Percentiles rank a stretch among this genome's conserved stretches.
phyloP scores from a whole-genome alignment of 176 grass and related monocot genomes.

The Ampelocalamus luodianensis region DNA sequence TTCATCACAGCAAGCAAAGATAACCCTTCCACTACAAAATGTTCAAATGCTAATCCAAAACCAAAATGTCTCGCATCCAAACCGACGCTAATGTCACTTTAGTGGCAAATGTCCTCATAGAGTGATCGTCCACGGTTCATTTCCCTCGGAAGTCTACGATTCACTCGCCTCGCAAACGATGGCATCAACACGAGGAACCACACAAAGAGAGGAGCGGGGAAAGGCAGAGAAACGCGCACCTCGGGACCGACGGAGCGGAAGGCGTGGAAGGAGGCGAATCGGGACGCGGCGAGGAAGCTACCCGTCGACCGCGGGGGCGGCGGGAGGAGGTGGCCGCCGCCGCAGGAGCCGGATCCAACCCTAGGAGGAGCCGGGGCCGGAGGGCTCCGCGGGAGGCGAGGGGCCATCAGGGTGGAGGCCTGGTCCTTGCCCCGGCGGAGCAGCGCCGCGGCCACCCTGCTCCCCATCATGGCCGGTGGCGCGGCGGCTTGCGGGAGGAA shows the following conservation, averaged over 20 bases:
- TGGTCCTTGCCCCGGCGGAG: slow-evolving; percentile 65
- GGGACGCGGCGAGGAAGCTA: not conserved
- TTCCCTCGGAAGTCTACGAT: not conserved
- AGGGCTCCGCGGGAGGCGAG: slow-evolving; percentile 22
- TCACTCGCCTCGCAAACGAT: not conserved
- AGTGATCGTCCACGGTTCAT: not conserved
- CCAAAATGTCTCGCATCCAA: slow-evolving; percentile 26
- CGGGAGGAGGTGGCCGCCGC: slow-evolving; percentile 28
- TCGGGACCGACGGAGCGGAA: slow-evolving; percentile 50
- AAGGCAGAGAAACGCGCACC: slow-evolving; percentile 30
- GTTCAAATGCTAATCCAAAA: not conserved
- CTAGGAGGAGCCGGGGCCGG: slow-evolving; percentile 36
- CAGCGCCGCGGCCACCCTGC: slow-evolving; percentile 60
- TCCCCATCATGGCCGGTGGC: slow-evolving; percentile 46
- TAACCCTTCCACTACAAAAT: not conserved
- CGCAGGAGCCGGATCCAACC: slow-evolving; percentile 34
- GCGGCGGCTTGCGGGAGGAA: slow-evolving; percentile 39
- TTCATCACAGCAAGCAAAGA: not conserved
- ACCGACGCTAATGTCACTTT: not conserved
- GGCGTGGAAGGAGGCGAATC: slow-evolving; percentile 46
- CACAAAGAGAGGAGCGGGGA: not conserved
- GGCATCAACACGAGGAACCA: not conserved
- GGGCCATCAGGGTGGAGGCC: slow-evolving; percentile 4
- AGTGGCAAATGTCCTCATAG: not conserved
- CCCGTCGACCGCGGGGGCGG: not conserved